phyloP scores from a whole-genome alignment of 192 early-diverging fungal genomes.

The Coemansia erecta region DNA sequence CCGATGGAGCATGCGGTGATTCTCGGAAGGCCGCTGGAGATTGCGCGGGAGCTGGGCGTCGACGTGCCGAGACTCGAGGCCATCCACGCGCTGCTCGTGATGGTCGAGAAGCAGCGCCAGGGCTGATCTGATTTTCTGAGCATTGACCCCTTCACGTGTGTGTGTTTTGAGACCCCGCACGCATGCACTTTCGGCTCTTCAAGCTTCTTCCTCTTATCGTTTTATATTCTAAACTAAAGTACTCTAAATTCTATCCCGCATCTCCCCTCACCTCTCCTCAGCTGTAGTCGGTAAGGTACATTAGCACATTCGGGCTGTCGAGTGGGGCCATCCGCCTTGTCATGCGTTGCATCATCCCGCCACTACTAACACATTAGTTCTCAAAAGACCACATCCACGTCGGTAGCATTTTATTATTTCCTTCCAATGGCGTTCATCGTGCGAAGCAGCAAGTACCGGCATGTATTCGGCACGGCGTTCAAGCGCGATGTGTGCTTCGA shows the following conservation, averaged over 20 bases:
- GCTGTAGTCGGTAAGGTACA: no score
- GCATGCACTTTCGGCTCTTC: no score
- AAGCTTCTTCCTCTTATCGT: no score
- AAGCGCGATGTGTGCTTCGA: constrained; percentile 94
- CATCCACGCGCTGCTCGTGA: constrained; percentile 53
- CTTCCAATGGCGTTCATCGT: constrained; percentile 72
- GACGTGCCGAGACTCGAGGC: constrained; percentile 49
- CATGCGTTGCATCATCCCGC: no score
- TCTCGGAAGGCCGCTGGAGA: constrained; percentile 50
- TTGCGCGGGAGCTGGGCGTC: constrained; percentile 43
- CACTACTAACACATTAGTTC: no score
- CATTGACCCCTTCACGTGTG: not conserved
- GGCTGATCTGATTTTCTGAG: not conserved
- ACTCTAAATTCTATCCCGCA: not conserved
- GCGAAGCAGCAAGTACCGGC: constrained; percentile 84
- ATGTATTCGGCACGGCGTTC: constrained; percentile 86
- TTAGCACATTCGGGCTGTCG: no score
- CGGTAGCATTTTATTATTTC: not conserved
- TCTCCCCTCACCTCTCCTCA: no score
- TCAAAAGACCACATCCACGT: no score
- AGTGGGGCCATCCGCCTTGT: no score
- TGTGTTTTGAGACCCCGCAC: not conserved
- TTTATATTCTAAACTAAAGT: not conserved
- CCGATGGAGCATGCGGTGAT: constrained; percentile 62
- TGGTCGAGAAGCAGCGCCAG: constrained; percentile 39